These are phyloP conservation scores for Chlamydomonas schloesseri DNA, from an alignment of 139 green algal genomes.

Conservation along the genomic window DNA sequence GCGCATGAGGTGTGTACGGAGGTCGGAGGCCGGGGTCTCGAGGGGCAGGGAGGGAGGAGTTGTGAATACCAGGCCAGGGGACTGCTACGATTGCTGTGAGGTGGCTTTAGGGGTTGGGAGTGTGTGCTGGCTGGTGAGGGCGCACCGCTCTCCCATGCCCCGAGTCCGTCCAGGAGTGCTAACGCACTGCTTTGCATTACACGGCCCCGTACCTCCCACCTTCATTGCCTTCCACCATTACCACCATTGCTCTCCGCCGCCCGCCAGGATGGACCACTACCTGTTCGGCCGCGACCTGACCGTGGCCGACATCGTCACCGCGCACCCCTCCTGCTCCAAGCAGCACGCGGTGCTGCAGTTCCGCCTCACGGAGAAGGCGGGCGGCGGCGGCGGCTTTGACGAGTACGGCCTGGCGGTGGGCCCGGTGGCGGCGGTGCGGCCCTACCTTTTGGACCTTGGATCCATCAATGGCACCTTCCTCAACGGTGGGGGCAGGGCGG, in stretches of 20 bases:
- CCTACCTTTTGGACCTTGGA: constrained; percentile 97
- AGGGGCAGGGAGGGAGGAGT: not conserved
- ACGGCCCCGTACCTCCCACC: no score
- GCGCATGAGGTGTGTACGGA: no score
- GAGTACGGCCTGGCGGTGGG: no score
- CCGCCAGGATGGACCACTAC: constrained; percentile 74
- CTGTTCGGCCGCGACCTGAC: constrained; percentile 93
- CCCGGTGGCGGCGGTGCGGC: constrained; percentile 46
- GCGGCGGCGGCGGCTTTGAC: not conserved
- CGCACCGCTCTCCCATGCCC: no score
- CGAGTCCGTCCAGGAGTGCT: no score
- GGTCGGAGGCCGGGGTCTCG: no score
- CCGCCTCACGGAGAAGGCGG: constrained; percentile 50
- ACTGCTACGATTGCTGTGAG: no score
- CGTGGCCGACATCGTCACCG: constrained; percentile 92
- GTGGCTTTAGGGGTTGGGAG: not conserved
- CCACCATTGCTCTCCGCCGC: not conserved
- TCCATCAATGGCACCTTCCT: constrained; percentile 95
- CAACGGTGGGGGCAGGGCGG: constrained; percentile 70
- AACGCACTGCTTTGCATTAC: no score
- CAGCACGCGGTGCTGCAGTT: constrained; percentile 96
- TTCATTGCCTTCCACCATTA: not conserved
- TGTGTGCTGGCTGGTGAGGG: no score
- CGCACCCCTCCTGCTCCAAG: constrained; percentile 97
- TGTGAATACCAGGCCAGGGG: not conserved